phyloP scores from a whole-genome alignment of 495 filamentous ascomycete genomes.

The Penicillium pancosmium region DNA sequence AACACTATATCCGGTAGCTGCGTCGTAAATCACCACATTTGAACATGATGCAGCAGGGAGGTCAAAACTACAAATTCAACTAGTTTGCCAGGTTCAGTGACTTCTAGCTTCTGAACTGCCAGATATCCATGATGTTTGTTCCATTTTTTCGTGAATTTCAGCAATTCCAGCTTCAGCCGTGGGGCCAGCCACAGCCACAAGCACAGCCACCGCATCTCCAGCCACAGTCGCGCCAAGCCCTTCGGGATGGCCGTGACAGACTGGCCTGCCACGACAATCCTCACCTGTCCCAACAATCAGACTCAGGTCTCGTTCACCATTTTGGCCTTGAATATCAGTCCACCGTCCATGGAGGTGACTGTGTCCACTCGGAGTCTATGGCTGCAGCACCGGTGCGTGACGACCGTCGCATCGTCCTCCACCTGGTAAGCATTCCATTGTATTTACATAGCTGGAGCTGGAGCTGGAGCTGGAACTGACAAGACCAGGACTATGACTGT shows the following conservation, averaged over 20 bases:
- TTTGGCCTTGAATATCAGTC: background rate
- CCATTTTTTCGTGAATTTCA: background rate
- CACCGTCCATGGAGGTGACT: conserved; percentile 16
- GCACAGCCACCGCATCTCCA: background rate
- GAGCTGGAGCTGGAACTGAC: conserved; percentile 5
- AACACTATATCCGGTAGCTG: background rate
- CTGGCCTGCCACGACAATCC: background rate
- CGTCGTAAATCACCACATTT: background rate
- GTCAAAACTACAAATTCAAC: background rate
- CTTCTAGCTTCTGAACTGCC: no score
- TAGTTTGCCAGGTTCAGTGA: no score
- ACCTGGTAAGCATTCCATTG: conserved; percentile 59
- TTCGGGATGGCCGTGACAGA: background rate
- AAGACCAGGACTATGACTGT: conserved; percentile 78
- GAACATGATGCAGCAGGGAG: background rate
- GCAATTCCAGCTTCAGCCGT: background rate
- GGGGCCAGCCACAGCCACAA: background rate
- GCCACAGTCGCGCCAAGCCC: background rate
- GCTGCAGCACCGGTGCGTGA: conserved; percentile 51
- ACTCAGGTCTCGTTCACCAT: background rate
- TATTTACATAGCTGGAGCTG: background rate
- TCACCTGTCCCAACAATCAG: background rate
- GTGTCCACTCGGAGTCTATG: conserved; percentile 28
- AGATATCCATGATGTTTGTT: background rate
- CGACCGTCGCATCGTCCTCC: conserved; percentile 73